These are phyloP conservation scores for Urostyla sp. DNA, from an alignment of 73 alveolate genomes.

Conservation along the genomic window DNA sequence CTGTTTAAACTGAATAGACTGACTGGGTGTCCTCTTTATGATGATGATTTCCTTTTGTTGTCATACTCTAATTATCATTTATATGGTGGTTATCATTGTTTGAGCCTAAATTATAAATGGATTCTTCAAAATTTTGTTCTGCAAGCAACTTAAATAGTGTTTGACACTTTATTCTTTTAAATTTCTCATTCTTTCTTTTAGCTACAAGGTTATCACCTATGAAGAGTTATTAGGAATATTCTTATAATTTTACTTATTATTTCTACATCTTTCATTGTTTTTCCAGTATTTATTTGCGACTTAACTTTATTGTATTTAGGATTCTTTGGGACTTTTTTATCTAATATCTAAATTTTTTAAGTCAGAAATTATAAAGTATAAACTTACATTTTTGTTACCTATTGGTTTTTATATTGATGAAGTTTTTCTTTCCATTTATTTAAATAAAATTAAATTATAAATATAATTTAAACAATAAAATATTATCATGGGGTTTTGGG, in stretches of 20 bases:
- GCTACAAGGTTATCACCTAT: slow-evolving; percentile 78
- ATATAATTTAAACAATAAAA: too few relatives aligned
- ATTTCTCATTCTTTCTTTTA: slow-evolving; percentile 86
- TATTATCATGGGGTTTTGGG: too few relatives aligned
- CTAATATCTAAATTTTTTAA: slow-evolving; percentile 62
- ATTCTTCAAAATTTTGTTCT: slow-evolving; percentile 52
- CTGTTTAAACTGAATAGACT: slow-evolving; percentile 58
- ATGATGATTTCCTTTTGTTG: not conserved
- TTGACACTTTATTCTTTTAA: slow-evolving; percentile 81
- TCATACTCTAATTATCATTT: not conserved
- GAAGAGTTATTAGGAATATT: too few relatives aligned
- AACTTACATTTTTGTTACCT: not conserved
- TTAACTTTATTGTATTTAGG: slow-evolving; percentile 89
- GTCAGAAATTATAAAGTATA: too few relatives aligned
- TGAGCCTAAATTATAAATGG: slow-evolving; percentile 34
- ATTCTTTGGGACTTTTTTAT: slow-evolving; percentile 88
- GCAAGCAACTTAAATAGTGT: slow-evolving; percentile 79
- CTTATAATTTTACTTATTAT: slow-evolving; percentile 69
- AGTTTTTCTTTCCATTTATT: too few relatives aligned
- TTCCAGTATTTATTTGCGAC: slow-evolving; percentile 90
- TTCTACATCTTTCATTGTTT: slow-evolving; percentile 92
- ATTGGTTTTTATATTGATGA: not conserved
- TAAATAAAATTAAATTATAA: too few relatives aligned
- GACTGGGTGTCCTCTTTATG: slow-evolving; percentile 43
- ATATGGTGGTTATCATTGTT: not conserved